Conservation (phyloP, 495 filamentous ascomycete species). For the Aspergillus wentii region DNA sequence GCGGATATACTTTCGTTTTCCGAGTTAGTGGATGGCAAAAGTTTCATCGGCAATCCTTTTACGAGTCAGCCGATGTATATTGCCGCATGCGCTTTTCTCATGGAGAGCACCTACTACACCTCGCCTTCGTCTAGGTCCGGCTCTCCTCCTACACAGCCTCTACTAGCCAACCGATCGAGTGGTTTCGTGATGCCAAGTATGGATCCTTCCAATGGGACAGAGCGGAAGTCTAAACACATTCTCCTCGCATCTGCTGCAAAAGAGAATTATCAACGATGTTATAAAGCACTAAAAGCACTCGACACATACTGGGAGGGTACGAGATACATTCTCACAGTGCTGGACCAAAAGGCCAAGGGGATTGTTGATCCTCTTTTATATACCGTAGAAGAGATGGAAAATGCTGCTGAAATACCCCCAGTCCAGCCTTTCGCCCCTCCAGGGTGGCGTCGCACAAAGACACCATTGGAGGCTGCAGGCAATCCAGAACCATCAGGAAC, state of each 20-base stretch:
- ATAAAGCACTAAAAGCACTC: constrained; percentile 70
- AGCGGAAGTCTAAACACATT: constrained; percentile 56
- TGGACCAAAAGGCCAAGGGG: constrained; percentile 84
- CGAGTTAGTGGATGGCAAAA: constrained; percentile 72
- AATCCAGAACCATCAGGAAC: constrained; percentile 18
- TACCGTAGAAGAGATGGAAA: constrained; percentile 73
- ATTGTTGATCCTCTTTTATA: constrained; percentile 78
- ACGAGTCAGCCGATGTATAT: constrained; percentile 89
- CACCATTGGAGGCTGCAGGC: constrained; percentile 20
- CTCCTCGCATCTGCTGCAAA: constrained; percentile 70
- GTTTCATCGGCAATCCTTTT: constrained; percentile 80
- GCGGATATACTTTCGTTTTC: constrained; percentile 78
- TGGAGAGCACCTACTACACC: constrained; percentile 61
- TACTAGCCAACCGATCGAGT: constrained; percentile 35
- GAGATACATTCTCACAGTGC: constrained; percentile 76
- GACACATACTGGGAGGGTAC: constrained; percentile 80
- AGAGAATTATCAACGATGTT: constrained; percentile 76
- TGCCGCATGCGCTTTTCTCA: constrained; percentile 78
- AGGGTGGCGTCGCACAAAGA: constrained; percentile 34
- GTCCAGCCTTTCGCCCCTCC: constrained; percentile 37
- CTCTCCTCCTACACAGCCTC: constrained; percentile 24
- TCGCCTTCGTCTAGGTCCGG: constrained; percentile 30
- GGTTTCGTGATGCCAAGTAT: constrained; percentile 37
- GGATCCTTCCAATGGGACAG: constrained; percentile 25
- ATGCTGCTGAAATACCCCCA: constrained; percentile 37